Base-by-base conservation (phyloP, 176 grass and related monocot species). In the Triticum aestivum region DNA sequence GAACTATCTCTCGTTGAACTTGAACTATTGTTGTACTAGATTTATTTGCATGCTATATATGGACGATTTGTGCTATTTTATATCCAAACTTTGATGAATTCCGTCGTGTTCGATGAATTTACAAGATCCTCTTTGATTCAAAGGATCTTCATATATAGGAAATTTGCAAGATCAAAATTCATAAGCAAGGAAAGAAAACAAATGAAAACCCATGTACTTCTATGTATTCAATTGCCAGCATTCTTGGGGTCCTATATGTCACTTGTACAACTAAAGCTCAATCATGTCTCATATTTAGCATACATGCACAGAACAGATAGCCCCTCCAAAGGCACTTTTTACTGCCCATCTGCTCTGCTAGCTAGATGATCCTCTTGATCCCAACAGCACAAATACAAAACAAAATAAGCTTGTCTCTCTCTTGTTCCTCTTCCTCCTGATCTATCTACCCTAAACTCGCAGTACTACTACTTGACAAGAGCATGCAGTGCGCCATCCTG, bases 401-500 rank as follows among this genome's bases (percentile, higher is more conserved):
- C 44, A 75, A 75, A 75, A 51, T 44, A 18, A 75, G 26, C 5
- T 80, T 74, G 20, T 54, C 29, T 75, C 59, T 82, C 70, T 30
- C 33, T 64, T 76, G 73, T 33, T 47, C 82, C 51, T 51, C 13
- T 15, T 51, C 42, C 72, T 29, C 72, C 69, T 42, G 24, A 69
- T 75, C 72, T 24, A 29, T 33, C 81, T 15, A 58, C 54, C 82
- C 71, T 77, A 78, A 91, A 86, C 81, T 85, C 69, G 44, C 75
- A 88, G 79, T 79, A 88, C 74, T 79, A 85, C 82, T 79, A 85
- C 82, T 87, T 86, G 79, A 88, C 84, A 89, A 69, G 58, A 89
- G 73, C 73, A 39, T 75, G 42, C 87, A 85, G 72, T 49, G 72
- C 37, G 69, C 81, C 86, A 63, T 49, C 66, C 66, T 87, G 66